A percentile compares a stretch with the other conserved stretches of the same genome.
Conservation (phyloP, 176 grass and related monocot species). For the Poa annua region DNA sequence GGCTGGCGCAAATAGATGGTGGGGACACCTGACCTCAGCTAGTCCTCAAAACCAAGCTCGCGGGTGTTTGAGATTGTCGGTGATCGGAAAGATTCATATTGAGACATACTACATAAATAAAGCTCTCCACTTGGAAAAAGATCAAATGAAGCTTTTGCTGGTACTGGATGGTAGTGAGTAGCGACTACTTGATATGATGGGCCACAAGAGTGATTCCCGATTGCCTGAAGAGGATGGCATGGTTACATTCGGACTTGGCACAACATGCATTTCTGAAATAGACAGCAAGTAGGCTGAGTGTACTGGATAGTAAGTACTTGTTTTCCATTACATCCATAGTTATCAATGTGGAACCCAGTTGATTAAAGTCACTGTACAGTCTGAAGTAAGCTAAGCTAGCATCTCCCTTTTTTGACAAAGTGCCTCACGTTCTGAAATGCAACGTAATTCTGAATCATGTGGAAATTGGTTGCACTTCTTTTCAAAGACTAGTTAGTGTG, state of each 20-base stretch:
- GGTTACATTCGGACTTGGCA: background rate
- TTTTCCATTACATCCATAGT: background rate
- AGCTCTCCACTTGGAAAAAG: background rate
- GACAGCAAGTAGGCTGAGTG: background rate
- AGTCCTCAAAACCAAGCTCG: background rate
- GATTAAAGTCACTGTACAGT: background rate
- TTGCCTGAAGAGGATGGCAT: background rate
- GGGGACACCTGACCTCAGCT: background rate
- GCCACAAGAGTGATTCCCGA: background rate
- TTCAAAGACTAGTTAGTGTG: background rate
- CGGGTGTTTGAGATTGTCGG: background rate
- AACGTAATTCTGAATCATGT: conserved; percentile 10
- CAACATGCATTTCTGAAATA: background rate
- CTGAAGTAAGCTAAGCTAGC: background rate
- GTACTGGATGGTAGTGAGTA: background rate
- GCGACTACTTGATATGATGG: background rate
- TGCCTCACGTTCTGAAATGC: background rate
- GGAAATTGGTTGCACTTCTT: conserved; percentile 3
- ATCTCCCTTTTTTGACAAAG: background rate
- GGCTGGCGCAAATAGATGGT: background rate
- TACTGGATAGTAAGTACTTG: background rate
- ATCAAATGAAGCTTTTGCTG: background rate
- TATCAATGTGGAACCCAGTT: background rate
- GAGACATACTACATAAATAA: background rate
- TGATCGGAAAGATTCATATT: background rate